These are phyloP conservation scores for Geoglossum cookeanum DNA, from an alignment of 2,329 filamentous ascomycete species.

Conservation along the genomic window DNA sequence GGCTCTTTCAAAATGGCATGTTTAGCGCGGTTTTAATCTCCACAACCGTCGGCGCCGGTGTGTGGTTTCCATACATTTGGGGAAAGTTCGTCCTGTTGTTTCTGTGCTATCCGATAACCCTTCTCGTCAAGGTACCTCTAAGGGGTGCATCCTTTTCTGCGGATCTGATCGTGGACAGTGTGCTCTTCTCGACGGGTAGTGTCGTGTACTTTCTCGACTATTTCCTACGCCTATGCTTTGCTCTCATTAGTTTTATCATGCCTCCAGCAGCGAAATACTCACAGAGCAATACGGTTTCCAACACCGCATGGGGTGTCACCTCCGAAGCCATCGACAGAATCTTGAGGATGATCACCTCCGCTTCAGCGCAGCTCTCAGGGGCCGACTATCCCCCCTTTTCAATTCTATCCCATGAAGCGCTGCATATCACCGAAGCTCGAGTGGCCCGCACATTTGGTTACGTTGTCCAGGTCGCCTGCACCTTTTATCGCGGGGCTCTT, in stretches of 20 bases:
- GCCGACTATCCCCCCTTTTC: conserved; percentile 60
- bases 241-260: conserved; percentile 9
- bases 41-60: conserved; percentile 64
- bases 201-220: conserved; percentile 24
- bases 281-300: conserved; percentile 8
- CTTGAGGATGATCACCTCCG: conserved; percentile 28
- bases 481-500: conserved; percentile 13
- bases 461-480: conserved; percentile 27
- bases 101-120: conserved; percentile 55
- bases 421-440: conserved; percentile 30
- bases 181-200: conserved; percentile 42
- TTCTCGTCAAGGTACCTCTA: conserved; percentile 48
- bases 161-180: conserved; percentile 61
- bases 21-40: conserved; percentile 86
- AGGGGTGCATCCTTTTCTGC: conserved; percentile 51
- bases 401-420: conserved; percentile 51
- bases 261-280: conserved; percentile 5
- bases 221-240: conserved; percentile 13
- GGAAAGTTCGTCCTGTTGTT: conserved; percentile 70
- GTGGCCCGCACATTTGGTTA: conserved; percentile 17
- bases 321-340: conserved; percentile 19
- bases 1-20: conserved; percentile 81
- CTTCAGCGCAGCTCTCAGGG: conserved; percentile 23
- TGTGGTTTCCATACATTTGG: conserved; percentile 83
- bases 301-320: conserved; percentile 17